These are phyloP conservation scores for Alternaria postmessia DNA, from an alignment of 2,329 filamentous ascomycete genomes.

Conservation along the genomic window DNA sequence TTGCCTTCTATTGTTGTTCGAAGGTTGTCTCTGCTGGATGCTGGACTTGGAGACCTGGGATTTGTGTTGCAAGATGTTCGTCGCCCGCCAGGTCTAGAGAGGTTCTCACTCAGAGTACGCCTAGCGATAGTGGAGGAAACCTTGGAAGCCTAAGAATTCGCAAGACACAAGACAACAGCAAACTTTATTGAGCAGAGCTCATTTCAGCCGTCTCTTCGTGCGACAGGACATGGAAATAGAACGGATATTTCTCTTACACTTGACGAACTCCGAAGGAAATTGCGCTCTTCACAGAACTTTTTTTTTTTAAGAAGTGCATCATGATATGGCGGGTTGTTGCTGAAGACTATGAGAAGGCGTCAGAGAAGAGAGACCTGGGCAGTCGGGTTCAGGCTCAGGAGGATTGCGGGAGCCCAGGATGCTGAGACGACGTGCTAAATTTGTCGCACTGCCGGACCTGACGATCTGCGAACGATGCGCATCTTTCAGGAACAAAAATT, in stretches of 20 bases:
- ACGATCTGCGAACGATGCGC: slow-evolving; percentile 13
- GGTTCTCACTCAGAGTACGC: background rate
- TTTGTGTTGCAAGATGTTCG: background rate
- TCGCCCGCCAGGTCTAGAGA: background rate
- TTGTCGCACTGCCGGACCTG: background rate
- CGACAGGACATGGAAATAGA: background rate
- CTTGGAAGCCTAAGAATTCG: background rate
- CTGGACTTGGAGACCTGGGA: background rate
- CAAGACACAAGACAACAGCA: background rate
- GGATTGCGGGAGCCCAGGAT: background rate
- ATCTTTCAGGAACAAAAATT: background rate
- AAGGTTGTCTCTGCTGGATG: background rate
- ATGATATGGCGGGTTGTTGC: background rate
- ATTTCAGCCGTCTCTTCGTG: background rate
- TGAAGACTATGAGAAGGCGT: background rate
- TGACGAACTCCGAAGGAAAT: background rate
- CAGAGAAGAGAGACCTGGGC: background rate
- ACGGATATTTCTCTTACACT: background rate
- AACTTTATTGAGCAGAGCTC: background rate
- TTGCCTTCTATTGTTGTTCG: background rate
- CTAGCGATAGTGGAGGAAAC: background rate
- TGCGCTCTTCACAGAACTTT: background rate
- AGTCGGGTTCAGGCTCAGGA: background rate
- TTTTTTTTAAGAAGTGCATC: background rate
- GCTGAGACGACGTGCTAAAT: slow-evolving; percentile 4